These are phyloP conservation scores for Hypoxylon sp. DNA, from an alignment of 2,329 filamentous ascomycete genomes.

Conservation along the genomic window DNA sequence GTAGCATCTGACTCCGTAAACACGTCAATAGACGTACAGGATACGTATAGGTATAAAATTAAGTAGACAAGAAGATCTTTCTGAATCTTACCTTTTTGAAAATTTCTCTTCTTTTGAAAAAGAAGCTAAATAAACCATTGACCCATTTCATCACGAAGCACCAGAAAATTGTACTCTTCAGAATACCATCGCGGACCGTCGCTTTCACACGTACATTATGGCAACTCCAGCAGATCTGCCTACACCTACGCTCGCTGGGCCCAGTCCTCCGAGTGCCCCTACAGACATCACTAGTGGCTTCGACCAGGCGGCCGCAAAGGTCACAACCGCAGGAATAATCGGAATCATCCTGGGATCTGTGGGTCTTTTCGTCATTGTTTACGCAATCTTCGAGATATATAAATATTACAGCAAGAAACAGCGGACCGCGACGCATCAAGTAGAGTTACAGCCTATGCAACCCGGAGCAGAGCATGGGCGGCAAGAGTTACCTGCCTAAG, in stretches of 20 bases:
- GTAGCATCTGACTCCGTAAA: not conserved
- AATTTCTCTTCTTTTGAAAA: not conserved
- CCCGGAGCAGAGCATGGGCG: not conserved
- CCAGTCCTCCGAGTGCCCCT: not conserved
- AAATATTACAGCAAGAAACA: slow-evolving; percentile 13
- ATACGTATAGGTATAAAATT: not conserved
- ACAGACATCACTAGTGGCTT: slow-evolving; percentile 4
- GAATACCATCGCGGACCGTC: not conserved
- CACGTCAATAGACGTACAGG: not conserved
- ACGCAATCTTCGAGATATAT: too few species aligned
- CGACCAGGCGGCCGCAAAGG: slow-evolving; percentile 17
- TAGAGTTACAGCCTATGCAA: slow-evolving; percentile 7
- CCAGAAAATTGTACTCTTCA: not conserved
- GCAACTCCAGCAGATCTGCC: not conserved
- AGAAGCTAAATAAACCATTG: not conserved
- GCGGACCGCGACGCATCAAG: slow-evolving; percentile 9
- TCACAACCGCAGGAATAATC: slow-evolving; percentile 38
- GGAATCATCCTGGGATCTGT: slow-evolving; percentile 30
- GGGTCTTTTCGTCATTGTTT: too few species aligned
- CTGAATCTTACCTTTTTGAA: not conserved
- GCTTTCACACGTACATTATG: not conserved
- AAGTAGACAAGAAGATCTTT: not conserved
- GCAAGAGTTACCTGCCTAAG: not conserved
- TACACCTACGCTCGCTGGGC: not conserved
- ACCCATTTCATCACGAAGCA: not conserved